A percentile compares a stretch with the other conserved stretches of the same genome.
Evolutionary conservation across 192 early-diverging fungal genomes (phyloP).

Genomic region (Umbelopsis ramanniana): DNA sequence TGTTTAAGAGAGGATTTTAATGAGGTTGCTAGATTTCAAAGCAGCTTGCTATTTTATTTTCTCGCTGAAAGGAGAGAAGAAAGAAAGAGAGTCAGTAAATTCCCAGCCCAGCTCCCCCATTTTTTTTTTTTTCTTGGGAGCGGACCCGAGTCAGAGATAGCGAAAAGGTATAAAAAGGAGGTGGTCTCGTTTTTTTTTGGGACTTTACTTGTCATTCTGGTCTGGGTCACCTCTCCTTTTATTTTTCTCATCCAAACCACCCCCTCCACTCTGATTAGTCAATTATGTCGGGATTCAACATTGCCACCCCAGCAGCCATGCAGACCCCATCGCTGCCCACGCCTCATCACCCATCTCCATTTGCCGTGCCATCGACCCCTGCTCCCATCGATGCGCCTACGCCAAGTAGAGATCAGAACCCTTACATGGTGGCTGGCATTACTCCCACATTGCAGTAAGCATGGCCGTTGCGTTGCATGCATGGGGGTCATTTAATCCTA

Average conservation of each 20-base stretch:
- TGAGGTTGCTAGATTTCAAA: no score
- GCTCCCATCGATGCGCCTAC: slow-evolving; percentile 48
- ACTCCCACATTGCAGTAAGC: slow-evolving; percentile 70
- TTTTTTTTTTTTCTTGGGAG: slow-evolving; percentile 19
- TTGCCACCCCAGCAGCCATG: slow-evolving; percentile 43
- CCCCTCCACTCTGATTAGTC: slow-evolving; percentile 2
- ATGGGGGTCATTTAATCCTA: neutral
- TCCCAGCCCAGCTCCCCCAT: slow-evolving; percentile 16
- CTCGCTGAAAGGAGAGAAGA: slow-evolving; percentile 7
- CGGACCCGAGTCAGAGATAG: slow-evolving; percentile 23
- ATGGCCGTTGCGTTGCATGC: no score
- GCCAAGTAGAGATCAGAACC: slow-evolving; percentile 46
- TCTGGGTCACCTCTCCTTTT: slow-evolving; percentile 15
- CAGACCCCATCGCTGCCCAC: slow-evolving; percentile 41
- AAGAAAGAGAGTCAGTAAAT: slow-evolving; percentile 20
- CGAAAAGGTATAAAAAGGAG: slow-evolving; percentile 17
- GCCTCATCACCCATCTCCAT: slow-evolving; percentile 33
- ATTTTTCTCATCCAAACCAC: neutral
- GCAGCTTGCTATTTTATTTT: no score
- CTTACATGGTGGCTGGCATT: slow-evolving; percentile 57
- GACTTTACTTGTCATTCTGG: slow-evolving; percentile 13
- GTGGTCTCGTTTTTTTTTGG: slow-evolving; percentile 9
- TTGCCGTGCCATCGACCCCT: slow-evolving; percentile 45
- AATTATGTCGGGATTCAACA: slow-evolving; percentile 47
- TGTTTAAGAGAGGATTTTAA: no score